Evolutionary conservation across 441 rosid species (phyloP).

Genomic region (Gossypium davidsonii): DNA sequence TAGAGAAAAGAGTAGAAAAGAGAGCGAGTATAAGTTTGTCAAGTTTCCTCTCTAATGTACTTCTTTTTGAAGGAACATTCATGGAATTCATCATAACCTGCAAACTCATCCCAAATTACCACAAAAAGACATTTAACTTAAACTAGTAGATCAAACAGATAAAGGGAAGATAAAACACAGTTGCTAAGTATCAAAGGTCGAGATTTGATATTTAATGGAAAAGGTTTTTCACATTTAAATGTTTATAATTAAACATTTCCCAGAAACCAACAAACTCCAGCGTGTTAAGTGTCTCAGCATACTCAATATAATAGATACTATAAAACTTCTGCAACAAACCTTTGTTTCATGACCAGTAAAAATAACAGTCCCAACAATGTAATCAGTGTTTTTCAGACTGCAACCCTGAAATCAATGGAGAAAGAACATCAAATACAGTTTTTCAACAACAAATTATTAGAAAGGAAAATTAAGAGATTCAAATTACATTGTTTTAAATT

Average conservation of each 20-base stretch:
- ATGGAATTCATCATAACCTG: constrained; percentile 99
- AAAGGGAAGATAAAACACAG: background rate
- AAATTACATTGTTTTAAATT: too few species aligned
- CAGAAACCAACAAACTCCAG: background rate
- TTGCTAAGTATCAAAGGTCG: background rate
- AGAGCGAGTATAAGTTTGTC: constrained; percentile 93
- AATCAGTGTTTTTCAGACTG: constrained; percentile 94
- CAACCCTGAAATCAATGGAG: constrained; percentile 67
- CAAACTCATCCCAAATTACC: constrained; percentile 26
- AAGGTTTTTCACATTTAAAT: constrained; percentile 5
- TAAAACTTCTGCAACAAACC: constrained; percentile 38
- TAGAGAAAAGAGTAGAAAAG: constrained; percentile 73
- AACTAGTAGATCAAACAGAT: background rate
- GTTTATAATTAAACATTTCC: background rate
- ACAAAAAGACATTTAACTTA: constrained; percentile 8
- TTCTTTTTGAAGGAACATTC: constrained; percentile 98
- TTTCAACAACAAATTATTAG: background rate
- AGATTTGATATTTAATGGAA: constrained; percentile 4
- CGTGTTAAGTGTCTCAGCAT: background rate
- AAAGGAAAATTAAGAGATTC: background rate
- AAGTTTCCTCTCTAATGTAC: constrained; percentile 96
- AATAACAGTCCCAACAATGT: constrained; percentile 74
- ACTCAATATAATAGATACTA: background rate
- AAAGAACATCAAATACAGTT: background rate
- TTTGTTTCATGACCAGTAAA: constrained; percentile 97